Conservation (phyloP, 345 rosid genomes). For the Balakata baccata region DNA sequence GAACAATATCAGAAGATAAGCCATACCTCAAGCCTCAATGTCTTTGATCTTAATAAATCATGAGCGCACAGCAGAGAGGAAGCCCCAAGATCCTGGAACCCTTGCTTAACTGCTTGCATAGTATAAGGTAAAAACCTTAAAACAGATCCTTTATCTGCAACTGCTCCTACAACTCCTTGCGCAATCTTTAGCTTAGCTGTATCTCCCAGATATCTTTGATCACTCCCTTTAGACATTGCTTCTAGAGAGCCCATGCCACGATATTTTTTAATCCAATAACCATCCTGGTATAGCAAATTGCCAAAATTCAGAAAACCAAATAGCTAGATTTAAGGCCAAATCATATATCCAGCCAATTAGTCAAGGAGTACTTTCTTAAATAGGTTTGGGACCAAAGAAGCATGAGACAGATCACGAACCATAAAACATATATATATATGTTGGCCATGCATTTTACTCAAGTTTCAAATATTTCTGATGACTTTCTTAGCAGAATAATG, state of each 20-base stretch:
- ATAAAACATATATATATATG: neutral
- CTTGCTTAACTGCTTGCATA: conserved; percentile 97
- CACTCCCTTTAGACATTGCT: conserved; percentile 98
- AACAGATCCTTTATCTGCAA: conserved; percentile 91
- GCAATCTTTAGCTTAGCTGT: conserved; percentile 80
- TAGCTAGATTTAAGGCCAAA: neutral
- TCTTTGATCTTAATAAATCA: conserved; percentile 62
- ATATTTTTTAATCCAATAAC: conserved; percentile 60
- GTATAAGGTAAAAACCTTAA: conserved; percentile 78
- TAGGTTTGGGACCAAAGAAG: neutral
- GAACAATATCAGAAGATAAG: neutral
- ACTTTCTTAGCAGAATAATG: neutral
- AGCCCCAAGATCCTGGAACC: conserved; percentile 95
- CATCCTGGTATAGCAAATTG: conserved; percentile 42
- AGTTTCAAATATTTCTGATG: neutral
- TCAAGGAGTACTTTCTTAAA: neutral
- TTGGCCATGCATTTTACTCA: neutral
- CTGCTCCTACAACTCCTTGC: conserved; percentile 98
- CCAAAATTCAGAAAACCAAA: conserved; percentile 1
- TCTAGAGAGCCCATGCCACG: conserved; percentile 98
- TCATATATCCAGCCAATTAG: neutral
- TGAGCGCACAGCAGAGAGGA: conserved; percentile 71
- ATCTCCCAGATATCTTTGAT: conserved; percentile 88
- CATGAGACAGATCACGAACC: neutral
- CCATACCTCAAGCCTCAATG: conserved; percentile 78